Conservation (phyloP, 208 protist species). For the Endotrypanum monterogeii region DNA sequence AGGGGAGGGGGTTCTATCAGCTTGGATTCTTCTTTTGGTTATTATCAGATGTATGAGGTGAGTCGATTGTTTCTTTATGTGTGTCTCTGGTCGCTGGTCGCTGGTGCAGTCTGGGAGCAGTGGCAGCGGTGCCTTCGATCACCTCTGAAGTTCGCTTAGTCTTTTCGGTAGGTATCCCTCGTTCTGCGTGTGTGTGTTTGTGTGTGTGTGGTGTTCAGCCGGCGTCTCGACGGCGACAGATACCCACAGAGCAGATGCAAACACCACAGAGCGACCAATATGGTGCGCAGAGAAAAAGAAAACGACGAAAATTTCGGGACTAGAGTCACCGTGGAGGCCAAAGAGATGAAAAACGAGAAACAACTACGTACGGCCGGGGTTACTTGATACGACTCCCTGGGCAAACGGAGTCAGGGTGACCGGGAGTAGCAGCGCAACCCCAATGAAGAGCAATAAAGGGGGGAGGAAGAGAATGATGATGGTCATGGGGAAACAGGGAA, state of each 20-base stretch:
- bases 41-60: slow-evolving; percentile 1
- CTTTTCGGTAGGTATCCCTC: background rate
- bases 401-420: background rate
- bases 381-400: slow-evolving; percentile 8
- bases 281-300: background rate
- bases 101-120: background rate
- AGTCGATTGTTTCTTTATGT: slow-evolving; percentile 3
- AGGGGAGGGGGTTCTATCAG: slow-evolving; percentile 1
- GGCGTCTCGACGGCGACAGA: background rate
- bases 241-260: background rate
- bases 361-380: background rate
- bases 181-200: no score
- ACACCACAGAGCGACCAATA: background rate
- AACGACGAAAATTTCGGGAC: background rate
- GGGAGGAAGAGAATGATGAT: background rate
- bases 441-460: background rate
- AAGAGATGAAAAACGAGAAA: background rate
- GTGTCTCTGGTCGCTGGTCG: background rate
- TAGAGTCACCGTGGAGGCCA: slow-evolving; percentile 7
- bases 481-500: background rate
- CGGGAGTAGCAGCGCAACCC: background rate
- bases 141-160: background rate
- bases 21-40: background rate
- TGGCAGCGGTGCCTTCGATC: background rate
- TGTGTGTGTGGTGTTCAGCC: background rate